Base-by-base conservation (phyloP, 495 filamentous ascomycete genomes). In the Friedmanniomyces endolithicus region DNA sequence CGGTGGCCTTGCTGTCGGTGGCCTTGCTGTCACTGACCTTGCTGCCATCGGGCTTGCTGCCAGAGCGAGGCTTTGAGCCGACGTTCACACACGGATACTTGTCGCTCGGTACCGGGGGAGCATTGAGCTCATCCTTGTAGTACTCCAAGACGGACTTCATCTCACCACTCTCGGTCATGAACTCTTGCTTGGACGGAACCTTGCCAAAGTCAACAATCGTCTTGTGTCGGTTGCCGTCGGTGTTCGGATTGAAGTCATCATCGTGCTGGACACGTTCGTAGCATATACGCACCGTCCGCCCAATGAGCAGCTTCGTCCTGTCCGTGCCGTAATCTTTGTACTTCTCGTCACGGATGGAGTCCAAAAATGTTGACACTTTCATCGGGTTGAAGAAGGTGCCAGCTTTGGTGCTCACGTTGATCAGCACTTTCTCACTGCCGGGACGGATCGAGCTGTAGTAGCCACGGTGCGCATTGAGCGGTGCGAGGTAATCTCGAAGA, bases 391-490 rank as follows among this genome's bases (percentile, higher is more conserved):
- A 16, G 46, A 49, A 49, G 14, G 46, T 31, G 16, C 46, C 46
- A 49, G 46, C 46, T 29, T 49, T 49, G 6, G 46, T 29, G 23
- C 46, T 31, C 1, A 49, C 46, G 24, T 49, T 49, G 46, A 49
- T 6, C 46, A 49, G 6, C 6, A 33, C 46, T 16, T 17, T 17
- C 6, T 27, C 22, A 17, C 23, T 29, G 16, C 46, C 46, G 3
- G 46, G 46, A 29, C 46, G 24, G n/a, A 49, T 23, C 20, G 46
- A 49, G 27, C 46, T 49, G 23, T 29, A 49, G 19, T 49, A 49
- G 46, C 46, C 46, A 17, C 20, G 46, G 23, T 49, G 24, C 12
- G n/a, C 46, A 29, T 49, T 49, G 46, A 49, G 19, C 6, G 29
- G 29, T 25, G 16, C 46, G n/a, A 27, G 16, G 4, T 6, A 14